phyloP scores from a whole-genome alignment of 1,284 basidiomycete genomes.

The Omphalotus olearius region DNA sequence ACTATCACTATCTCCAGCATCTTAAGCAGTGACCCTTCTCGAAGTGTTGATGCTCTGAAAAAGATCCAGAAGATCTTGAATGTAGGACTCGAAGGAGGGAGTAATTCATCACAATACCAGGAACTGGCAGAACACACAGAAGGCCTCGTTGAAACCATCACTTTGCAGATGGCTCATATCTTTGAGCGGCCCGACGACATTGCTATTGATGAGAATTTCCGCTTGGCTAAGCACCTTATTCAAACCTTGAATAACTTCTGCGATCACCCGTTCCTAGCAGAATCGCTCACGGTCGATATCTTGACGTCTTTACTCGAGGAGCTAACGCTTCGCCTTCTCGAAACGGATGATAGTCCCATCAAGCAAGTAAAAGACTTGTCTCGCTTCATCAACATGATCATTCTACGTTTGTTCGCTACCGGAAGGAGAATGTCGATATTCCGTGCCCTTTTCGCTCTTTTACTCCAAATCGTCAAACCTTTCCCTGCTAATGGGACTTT shows the following conservation, averaged over 20 bases:
- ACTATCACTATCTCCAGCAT: slow-evolving; percentile 79
- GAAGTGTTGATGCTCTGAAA: slow-evolving; percentile 93
- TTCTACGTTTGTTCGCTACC: slow-evolving; percentile 89
- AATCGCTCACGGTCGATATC: slow-evolving; percentile 78
- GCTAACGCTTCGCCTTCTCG: slow-evolving; percentile 83
- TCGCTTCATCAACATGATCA: slow-evolving; percentile 97
- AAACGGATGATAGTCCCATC: slow-evolving; percentile 81
- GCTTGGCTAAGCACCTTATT: slow-evolving; percentile 93
- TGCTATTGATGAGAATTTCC: slow-evolving; percentile 72
- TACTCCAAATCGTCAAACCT: slow-evolving; percentile 85
- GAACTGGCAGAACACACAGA: slow-evolving; percentile 83
- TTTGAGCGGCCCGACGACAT: slow-evolving; percentile 80
- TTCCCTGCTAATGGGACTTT: slow-evolving; percentile 71
- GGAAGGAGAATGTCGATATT: slow-evolving; percentile 91
- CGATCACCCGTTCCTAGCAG: slow-evolving; percentile 77
- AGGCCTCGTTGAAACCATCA: slow-evolving; percentile 84
- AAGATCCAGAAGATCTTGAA: slow-evolving; percentile 81
- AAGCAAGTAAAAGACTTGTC: slow-evolving; percentile 84
- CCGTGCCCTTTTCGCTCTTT: slow-evolving; percentile 73
- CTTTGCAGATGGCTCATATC: slow-evolving; percentile 83
- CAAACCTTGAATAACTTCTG: slow-evolving; percentile 92
- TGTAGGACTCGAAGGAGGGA: slow-evolving; percentile 68
- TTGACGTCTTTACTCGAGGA: slow-evolving; percentile 81
- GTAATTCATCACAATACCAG: slow-evolving; percentile 61
- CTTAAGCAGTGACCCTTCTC: slow-evolving; percentile 77